phyloP scores from a whole-genome alignment of 1,284 basidiomycete genomes.

The Cryptococcus sp. region DNA sequence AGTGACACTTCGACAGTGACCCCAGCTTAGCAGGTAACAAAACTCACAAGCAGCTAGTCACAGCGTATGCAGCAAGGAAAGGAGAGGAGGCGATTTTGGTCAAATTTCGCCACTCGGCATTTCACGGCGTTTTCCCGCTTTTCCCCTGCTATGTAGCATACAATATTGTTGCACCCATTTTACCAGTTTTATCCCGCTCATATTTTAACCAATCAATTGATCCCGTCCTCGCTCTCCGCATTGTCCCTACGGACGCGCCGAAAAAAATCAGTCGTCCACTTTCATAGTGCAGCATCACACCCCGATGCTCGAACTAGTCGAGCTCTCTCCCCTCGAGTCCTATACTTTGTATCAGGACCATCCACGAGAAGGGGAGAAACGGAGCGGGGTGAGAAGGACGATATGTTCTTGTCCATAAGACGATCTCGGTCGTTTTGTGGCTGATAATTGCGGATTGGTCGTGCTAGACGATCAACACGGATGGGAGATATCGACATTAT shows the following conservation, averaged over 20 bases:
- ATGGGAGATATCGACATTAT: slow-evolving; percentile 4
- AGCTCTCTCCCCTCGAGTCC: slow-evolving; percentile 22
- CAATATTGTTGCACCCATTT: not conserved
- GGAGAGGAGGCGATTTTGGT: not conserved
- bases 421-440: not conserved
- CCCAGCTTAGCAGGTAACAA: not conserved
- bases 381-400: slow-evolving; percentile 38
- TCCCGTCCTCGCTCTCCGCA: not conserved
- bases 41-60: too few species aligned
- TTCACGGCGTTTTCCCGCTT: not conserved
- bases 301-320: slow-evolving; percentile 31
- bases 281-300: slow-evolving; percentile 12
- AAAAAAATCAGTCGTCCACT: slow-evolving; percentile 2
- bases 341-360: slow-evolving; percentile 1
- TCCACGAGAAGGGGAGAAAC: slow-evolving; percentile 35
- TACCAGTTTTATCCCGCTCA: not conserved
- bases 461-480: too few species aligned
- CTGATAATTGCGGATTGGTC: too few species aligned
- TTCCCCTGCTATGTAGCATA: slow-evolving; percentile 14
- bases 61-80: not conserved
- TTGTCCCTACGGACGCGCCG: not conserved
- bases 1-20: too few species aligned
- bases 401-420: not conserved
- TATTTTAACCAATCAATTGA: not conserved
- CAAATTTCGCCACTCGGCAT: slow-evolving; percentile 24